A percentile compares a stretch with the other conserved stretches of the same genome.
Conservation (phyloP, 257 asterid genomes). For the Jacaranda copaia region DNA sequence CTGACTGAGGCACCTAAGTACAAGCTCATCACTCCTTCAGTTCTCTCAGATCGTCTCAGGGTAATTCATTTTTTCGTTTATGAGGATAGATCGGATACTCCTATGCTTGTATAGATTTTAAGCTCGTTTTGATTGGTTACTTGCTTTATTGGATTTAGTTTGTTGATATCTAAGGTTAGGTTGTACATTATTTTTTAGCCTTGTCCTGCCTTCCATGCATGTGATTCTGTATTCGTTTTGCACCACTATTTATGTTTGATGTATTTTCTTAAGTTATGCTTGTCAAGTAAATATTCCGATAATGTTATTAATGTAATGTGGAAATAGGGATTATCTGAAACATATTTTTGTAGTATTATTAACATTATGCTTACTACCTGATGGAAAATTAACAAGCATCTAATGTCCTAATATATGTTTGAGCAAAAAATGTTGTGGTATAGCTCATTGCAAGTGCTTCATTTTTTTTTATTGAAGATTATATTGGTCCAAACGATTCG, state of each 20-base stretch:
- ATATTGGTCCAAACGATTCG: neutral
- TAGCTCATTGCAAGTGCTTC: neutral
- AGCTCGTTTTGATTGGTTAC: neutral
- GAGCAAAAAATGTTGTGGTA: neutral
- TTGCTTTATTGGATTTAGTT: neutral
- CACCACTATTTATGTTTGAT: no score
- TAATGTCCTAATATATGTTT: neutral
- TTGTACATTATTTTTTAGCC: neutral
- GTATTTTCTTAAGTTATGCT: neutral
- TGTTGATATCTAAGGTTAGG: slow-evolving; percentile 5
- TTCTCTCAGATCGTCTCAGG: slow-evolving; percentile 93
- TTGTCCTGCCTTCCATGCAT: neutral
- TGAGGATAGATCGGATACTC: neutral
- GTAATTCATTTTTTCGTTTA: slow-evolving; percentile 42
- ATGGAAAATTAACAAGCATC: neutral
- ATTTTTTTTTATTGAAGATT: neutral
- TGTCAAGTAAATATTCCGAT: neutral
- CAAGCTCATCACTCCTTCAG: slow-evolving; percentile 94
- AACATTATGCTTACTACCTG: neutral
- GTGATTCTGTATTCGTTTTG: neutral
- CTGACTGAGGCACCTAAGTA: slow-evolving; percentile 84
- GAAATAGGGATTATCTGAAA: no score
- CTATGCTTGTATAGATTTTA: neutral
- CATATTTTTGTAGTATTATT: neutral
- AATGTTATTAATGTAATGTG: neutral